Base-by-base conservation (phyloP, 1,284 basidiomycete genomes). In the Melampsora medusae region DNA sequence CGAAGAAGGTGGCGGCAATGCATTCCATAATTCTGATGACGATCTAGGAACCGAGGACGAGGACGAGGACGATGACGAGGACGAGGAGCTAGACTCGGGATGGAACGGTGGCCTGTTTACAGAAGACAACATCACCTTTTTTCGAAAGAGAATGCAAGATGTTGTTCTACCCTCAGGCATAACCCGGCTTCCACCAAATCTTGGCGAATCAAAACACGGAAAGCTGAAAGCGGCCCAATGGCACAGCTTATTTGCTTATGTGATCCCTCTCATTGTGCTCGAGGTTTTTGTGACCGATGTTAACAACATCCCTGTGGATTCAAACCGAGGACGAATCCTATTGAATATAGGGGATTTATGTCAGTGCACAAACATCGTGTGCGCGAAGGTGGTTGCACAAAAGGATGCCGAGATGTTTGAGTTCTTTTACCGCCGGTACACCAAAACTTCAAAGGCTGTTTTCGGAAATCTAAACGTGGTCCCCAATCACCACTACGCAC, bases 401-500 rank as follows among this genome's bases (percentile, higher is more conserved):
- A 31, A 16, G n/a, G 31, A 60, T 42, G 3, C 17, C 56, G 60
- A 56, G 12, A 31, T 1, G 56, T 61, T 69, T n/a, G 56, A 69
- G 38, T 22, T 22, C 35, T 38, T 6, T 46, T 69, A 60, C 42
- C 35, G 25, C 7, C 31, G 22, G 17, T 61, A 69, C n/a, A 46
- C n/a, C 33, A 22, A 69, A 50, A 35, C 33, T 61, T n/a, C 10
- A 16, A 59, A 59, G 35, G 49, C 22, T 38, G 17, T 69, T 42
- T 38, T 56, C n/a, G 17, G 35, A 46, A n/a, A 35, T 46, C 12
- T 60, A 69, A 25, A 28, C 46, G 25, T 56, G 22, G 42, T 42
- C 38, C 68, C 68, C 1, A 69, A 61, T 50, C 68, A 69, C 46
- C 68, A 69, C 60, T 69, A 22, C 28, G 4, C 56, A 17, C 68